These are phyloP conservation scores for Clohesyomyces aquaticus DNA, from an alignment of 495 filamentous ascomycete genomes.

Conservation along the genomic window DNA sequence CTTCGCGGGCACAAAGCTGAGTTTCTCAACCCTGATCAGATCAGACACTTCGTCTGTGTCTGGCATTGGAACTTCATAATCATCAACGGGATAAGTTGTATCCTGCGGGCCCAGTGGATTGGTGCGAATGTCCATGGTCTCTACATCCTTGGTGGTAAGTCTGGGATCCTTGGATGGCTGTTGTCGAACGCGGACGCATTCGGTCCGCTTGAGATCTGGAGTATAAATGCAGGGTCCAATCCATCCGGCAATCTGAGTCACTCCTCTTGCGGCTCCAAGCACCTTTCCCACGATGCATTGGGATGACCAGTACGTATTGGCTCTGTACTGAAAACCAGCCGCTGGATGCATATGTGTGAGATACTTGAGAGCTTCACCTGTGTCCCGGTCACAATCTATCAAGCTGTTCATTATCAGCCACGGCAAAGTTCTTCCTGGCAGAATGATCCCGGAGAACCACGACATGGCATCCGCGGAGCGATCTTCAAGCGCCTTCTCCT, in stretches of 20 bases:
- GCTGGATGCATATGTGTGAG: conserved; percentile 64
- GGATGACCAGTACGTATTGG: conserved; percentile 71
- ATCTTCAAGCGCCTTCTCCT: conserved; percentile 58
- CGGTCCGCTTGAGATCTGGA: conserved; percentile 61
- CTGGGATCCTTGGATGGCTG: conserved; percentile 51
- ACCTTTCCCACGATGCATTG: conserved; percentile 73
- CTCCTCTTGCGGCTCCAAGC: conserved; percentile 54
- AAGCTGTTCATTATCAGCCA: conserved; percentile 75
- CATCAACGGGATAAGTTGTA: conserved; percentile 60
- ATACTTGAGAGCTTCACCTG: conserved; percentile 60
- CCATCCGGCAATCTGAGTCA: conserved; percentile 56
- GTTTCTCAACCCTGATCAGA: conserved; percentile 65
- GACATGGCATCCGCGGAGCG: conserved; percentile 69
- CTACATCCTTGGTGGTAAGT: conserved; percentile 58
- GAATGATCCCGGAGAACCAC: conserved; percentile 70
- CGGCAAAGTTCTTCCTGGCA: conserved; percentile 69
- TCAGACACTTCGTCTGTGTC: conserved; percentile 61
- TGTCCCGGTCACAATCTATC: conserved; percentile 69
- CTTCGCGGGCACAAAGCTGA: conserved; percentile 53
- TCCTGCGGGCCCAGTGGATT: conserved; percentile 66
- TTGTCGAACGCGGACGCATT: conserved; percentile 66
- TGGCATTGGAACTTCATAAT: conserved; percentile 61
- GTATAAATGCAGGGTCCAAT: conserved; percentile 68
- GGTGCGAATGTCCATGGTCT: conserved; percentile 62
- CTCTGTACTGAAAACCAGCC: conserved; percentile 72